Evolutionary conservation across 2,329 filamentous ascomycete species (phyloP).

Genomic region (Sclerotiophoma versabilis): DNA sequence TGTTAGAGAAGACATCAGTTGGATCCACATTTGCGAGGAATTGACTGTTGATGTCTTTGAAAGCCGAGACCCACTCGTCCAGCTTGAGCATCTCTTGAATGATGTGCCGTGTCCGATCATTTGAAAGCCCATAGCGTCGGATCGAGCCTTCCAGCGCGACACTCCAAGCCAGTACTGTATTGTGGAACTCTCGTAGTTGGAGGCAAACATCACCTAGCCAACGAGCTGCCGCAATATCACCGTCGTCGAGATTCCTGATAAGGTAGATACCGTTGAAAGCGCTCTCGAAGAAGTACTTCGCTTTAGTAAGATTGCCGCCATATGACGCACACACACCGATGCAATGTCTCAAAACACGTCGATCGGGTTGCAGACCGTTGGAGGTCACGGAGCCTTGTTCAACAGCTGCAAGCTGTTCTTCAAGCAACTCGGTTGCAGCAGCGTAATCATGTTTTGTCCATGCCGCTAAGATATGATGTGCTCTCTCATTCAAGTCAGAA

Average conservation of each 20-base stretch:
- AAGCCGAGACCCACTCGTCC: slow-evolving; percentile 27
- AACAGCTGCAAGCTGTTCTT: slow-evolving; percentile 36
- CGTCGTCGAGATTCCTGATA: slow-evolving; percentile 34
- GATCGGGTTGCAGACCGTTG: slow-evolving; percentile 32
- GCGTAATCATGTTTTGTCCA: slow-evolving; percentile 26
- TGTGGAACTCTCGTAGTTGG: slow-evolving; percentile 35
- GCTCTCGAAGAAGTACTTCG: slow-evolving; percentile 39
- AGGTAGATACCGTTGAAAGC: slow-evolving; percentile 35
- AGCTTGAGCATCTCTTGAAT: slow-evolving; percentile 32
- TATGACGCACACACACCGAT: slow-evolving; percentile 39
- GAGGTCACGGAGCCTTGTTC: slow-evolving; percentile 31
- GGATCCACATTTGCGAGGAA: slow-evolving; percentile 32
- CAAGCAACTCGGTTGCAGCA: slow-evolving; percentile 27
- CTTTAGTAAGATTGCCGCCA: slow-evolving; percentile 36
- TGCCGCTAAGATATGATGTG: neutral
- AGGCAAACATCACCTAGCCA: slow-evolving; percentile 46
- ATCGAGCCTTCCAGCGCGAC: slow-evolving; percentile 37
- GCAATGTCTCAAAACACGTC: slow-evolving; percentile 35
- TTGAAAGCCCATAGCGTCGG: slow-evolving; percentile 23
- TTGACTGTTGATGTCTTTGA: slow-evolving; percentile 23
- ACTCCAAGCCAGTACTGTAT: slow-evolving; percentile 40
- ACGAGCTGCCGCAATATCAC: slow-evolving; percentile 42
- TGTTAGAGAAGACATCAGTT: slow-evolving; percentile 32
- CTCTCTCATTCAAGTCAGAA: neutral
- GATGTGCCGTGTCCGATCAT: slow-evolving; percentile 24